Evolutionary conservation across 2,329 filamentous ascomycete species (phyloP).

Genomic region (Tetracladium maxilliforme): DNA sequence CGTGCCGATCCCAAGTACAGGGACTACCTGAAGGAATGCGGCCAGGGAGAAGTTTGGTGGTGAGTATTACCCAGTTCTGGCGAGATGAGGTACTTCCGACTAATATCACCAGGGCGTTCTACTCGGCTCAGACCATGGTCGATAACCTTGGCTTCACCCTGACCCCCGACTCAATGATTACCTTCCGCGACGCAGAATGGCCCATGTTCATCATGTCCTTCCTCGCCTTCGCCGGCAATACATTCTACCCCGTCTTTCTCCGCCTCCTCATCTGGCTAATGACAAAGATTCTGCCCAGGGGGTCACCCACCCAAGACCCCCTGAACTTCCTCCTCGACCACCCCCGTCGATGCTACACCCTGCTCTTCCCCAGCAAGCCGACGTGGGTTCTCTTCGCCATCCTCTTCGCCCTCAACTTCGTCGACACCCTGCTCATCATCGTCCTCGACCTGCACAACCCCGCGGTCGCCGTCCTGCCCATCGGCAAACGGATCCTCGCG

Average conservation of each 20-base stretch:
- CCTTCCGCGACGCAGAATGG: slow-evolving; percentile 26
- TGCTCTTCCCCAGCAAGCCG: slow-evolving; percentile 42
- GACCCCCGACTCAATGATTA: slow-evolving; percentile 36
- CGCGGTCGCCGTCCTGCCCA: slow-evolving; percentile 26
- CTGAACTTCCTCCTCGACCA: slow-evolving; percentile 45
- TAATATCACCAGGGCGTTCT: slow-evolving; percentile 23
- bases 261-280: slow-evolving; percentile 45
- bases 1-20: too few relatives aligned
- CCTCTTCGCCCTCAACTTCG: slow-evolving; percentile 33
- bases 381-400: slow-evolving; percentile 41
- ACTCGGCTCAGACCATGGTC: slow-evolving; percentile 33
- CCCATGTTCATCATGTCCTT: slow-evolving; percentile 30
- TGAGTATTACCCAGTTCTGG: slow-evolving; percentile 12
- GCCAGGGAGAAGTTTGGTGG: slow-evolving; percentile 30
- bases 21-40: too few relatives aligned
- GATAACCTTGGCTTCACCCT: slow-evolving; percentile 38
- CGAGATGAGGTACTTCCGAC: slow-evolving; percentile 1
- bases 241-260: slow-evolving; percentile 41
- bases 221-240: too few relatives aligned
- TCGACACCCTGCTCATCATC: slow-evolving; percentile 41
- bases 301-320: slow-evolving; percentile 22
- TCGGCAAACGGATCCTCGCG: slow-evolving; percentile 32
- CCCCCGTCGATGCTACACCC: slow-evolving; percentile 45
- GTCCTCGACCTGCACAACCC: slow-evolving; percentile 34
- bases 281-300: slow-evolving; percentile 26